phyloP scores from a whole-genome alignment of 352 stramenopile species.

The Phytophthora cactorum region DNA sequence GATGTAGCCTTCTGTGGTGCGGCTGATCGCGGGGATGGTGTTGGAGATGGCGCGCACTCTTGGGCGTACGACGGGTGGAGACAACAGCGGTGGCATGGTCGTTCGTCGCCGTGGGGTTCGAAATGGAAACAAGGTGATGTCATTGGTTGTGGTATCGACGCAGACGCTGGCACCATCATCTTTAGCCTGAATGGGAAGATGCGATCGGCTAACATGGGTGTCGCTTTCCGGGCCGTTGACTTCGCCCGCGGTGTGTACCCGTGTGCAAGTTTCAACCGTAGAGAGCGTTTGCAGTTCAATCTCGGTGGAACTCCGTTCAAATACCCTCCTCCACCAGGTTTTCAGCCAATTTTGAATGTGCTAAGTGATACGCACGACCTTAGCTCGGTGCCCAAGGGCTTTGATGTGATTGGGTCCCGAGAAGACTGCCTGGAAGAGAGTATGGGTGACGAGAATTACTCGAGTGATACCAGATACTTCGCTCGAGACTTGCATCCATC shows the following conservation, averaged over 20 bases:
- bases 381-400: constrained; percentile 64
- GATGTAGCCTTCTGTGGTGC: constrained; percentile 89
- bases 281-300: constrained; percentile 89
- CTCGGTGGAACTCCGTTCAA: constrained; percentile 85
- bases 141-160: constrained; percentile 89
- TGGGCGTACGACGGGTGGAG: constrained; percentile 95
- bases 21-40: constrained; percentile 89
- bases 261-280: constrained; percentile 88
- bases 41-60: constrained; percentile 92
- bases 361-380: constrained; percentile 53
- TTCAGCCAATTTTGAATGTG: constrained; percentile 80
- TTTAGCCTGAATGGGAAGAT: constrained; percentile 94
- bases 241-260: constrained; percentile 87
- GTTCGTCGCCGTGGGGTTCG: constrained; percentile 84
- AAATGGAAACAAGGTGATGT: constrained; percentile 94
- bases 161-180: constrained; percentile 87
- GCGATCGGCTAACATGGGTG: constrained; percentile 84
- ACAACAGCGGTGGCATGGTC: constrained; percentile 92
- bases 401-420: constrained; percentile 75
- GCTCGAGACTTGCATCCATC: constrained; percentile 76
- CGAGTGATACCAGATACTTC: constrained; percentile 81
- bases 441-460: constrained; percentile 86
- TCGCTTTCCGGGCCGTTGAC: constrained; percentile 83
- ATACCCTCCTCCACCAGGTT: constrained; percentile 73
- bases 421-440: constrained; percentile 88